Percentiles rank a stretch among this genome's conserved stretches.
Evolutionary conservation across 2,329 filamentous ascomycete genomes (phyloP).

Genomic region (Pestalotiopsis sp.): DNA sequence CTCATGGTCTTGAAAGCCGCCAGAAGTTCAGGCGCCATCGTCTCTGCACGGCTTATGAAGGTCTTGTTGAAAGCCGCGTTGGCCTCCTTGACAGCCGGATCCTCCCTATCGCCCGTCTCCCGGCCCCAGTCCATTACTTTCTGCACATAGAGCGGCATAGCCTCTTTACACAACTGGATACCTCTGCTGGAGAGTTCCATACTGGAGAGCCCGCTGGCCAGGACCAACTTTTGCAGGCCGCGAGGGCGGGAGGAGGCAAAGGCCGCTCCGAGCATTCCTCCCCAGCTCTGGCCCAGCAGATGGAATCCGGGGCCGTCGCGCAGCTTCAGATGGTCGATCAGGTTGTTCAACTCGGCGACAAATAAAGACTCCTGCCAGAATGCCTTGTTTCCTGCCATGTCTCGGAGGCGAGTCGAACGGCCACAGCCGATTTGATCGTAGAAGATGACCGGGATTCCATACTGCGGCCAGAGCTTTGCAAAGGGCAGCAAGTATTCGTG

Average conservation of each 20-base stretch:
- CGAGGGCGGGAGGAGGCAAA: slow-evolving; percentile 15
- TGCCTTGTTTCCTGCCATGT: slow-evolving; percentile 17
- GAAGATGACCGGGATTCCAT: slow-evolving; percentile 21
- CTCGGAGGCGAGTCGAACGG: slow-evolving; percentile 20
- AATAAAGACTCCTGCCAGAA: slow-evolving; percentile 22
- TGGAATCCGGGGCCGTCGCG: slow-evolving; percentile 18
- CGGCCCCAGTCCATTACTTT: neutral
- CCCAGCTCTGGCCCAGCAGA: slow-evolving; percentile 24
- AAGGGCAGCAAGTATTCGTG: slow-evolving; percentile 22
- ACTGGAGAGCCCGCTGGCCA: neutral
- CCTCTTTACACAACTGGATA: neutral
- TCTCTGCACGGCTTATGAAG: neutral
- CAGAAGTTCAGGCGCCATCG: neutral
- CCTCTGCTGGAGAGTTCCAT: neutral
- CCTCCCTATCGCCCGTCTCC: neutral
- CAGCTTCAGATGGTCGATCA: slow-evolving; percentile 17
- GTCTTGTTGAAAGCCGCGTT: neutral
- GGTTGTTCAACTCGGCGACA: slow-evolving; percentile 21
- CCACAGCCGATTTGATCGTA: slow-evolving; percentile 25
- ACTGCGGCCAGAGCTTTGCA: slow-evolving; percentile 11
- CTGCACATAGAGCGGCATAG: neutral
- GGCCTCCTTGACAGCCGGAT: neutral
- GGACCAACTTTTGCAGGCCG: neutral
- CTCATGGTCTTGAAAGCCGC: neutral
- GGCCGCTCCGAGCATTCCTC: slow-evolving; percentile 20